phyloP scores from a whole-genome alignment of 2,329 filamentous ascomycete species.

The Calonectria ilicicola region DNA sequence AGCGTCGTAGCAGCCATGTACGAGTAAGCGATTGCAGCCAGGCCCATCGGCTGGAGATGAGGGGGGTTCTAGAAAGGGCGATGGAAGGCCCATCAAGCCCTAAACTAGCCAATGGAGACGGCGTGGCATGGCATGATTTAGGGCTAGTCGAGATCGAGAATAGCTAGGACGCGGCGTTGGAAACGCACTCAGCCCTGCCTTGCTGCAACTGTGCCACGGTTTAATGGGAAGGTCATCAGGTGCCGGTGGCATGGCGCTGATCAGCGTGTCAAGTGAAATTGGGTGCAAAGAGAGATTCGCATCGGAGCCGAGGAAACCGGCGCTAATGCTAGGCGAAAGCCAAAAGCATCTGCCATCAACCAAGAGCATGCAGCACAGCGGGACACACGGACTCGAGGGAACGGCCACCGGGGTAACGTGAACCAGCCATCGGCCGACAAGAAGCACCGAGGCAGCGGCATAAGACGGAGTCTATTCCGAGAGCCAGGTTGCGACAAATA shows the following conservation, averaged over 20 bases:
- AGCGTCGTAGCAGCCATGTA: constrained; percentile 8
- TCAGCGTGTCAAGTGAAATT: constrained; percentile 25
- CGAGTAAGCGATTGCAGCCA: constrained; percentile 18
- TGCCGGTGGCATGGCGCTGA: constrained; percentile 17
- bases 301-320: constrained; percentile 41
- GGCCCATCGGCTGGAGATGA: constrained; percentile 34
- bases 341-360: constrained; percentile 18
- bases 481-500: not conserved
- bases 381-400: constrained; percentile 5
- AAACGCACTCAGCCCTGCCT: constrained; percentile 39
- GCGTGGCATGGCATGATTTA: constrained; percentile 14
- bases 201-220: constrained; percentile 19
- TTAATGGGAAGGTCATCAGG: not conserved
- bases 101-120: constrained; percentile 28
- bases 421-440: constrained; percentile 35
- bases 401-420: not conserved
- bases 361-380: not conserved
- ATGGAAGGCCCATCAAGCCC: constrained; percentile 31
- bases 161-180: constrained; percentile 21
- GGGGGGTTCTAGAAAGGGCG: constrained; percentile 39
- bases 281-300: not conserved
- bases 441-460: constrained; percentile 23
- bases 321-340: constrained; percentile 20
- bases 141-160: constrained; percentile 28
- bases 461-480: not conserved